Base-by-base conservation (phyloP, 2,329 filamentous ascomycete genomes). In the Oidium heveae region DNA sequence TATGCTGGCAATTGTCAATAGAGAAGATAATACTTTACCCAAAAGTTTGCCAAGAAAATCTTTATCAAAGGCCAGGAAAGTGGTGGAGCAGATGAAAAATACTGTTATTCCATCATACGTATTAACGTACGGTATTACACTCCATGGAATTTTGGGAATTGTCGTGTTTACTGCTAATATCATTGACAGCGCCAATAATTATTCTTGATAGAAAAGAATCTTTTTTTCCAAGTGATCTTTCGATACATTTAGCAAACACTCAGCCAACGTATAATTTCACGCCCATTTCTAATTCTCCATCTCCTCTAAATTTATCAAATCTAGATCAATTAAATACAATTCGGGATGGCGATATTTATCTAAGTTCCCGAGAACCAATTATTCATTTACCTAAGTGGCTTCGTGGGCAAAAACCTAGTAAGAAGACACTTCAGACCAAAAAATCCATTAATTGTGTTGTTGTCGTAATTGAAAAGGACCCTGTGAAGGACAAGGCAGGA, bases 401-500 rank as follows among this genome's bases (percentile, higher is more conserved):
- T 58, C 68, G 53, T 75, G 79, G 52, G 68, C 72, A 6, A 66
- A 63, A 22, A 74, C 77, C 0, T 67, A 74, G 61, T 58, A 58
- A 22, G 60, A 66, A 28, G 72, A 75, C 24, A 67, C 71, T 57
- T 74, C 71, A 4, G 33, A 61, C 59, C 6, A 49, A 56, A n/a
- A 62, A 69, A 2, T 72, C 72, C 2, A 68, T 70, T 6, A 71
- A 71, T 6, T 70, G 70, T 13, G 76, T 91, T 10, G 76, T 95
- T 18, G 71, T 95, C 34, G 74, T 91, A 22, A 80, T 94, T 44
- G 70, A 77, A 56, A 75, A 77, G 22, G 22, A 47, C n/a, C 22
- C 94, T 44, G 70, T 77, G 56, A 75, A 77, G 44, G 22, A 47
- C 22, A n/a, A 32, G 16, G 22, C 20, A 4, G 22, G 13, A 13